Evolutionary conservation across 2,329 filamentous ascomycete genomes (phyloP), one percentile per base, ranked within the genome.

Genomic region (Cercospora janseana): DNA sequence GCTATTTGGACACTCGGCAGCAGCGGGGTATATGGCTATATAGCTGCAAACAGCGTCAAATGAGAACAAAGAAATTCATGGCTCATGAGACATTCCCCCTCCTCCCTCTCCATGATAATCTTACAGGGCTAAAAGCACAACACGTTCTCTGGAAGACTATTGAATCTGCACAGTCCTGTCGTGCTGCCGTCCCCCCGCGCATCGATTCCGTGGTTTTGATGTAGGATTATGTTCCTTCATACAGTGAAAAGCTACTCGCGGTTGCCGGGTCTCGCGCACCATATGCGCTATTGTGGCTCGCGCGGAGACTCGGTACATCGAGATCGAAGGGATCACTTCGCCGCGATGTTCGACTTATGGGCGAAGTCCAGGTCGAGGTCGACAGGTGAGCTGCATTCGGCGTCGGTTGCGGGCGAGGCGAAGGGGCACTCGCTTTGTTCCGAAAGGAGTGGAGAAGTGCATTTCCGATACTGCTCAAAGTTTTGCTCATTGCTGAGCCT

Each of bases 311-410:
- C 5, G 41, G 43, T 23, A 32, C 37, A 31, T 55, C 52, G 28
- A 60, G 41, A 50, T 60, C 57, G 29, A 60, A 60, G 12, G 58
- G 58, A 38, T 60, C 58, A 35, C 58, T 60, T 16, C 56, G 52
- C 21, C 54, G 16, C 16, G 53, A 56, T 8, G 21, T 47, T 16
- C 54, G 21, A 20, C 51, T 54, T 12, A 29, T 49, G 12, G 45
- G 43, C 6, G 54, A 49, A 12, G 34, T 28, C 16, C 31, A 41
- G 7, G 54, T 55, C 4, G 56, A 49, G 12, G 46, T 32, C 13
- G 56, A 59, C 21, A 44, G 46, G n/a, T 48, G 45, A 24, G 46
- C 44, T 18, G 29, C 20, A 24, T 45, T 42, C 20, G 41, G 47
- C 24, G 40, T 40, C 16, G 43, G 42, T 10, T 54, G 46, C 15